Evolutionary conservation across 1,284 basidiomycete genomes (phyloP).

Genomic region (Calocybe gambosa): DNA sequence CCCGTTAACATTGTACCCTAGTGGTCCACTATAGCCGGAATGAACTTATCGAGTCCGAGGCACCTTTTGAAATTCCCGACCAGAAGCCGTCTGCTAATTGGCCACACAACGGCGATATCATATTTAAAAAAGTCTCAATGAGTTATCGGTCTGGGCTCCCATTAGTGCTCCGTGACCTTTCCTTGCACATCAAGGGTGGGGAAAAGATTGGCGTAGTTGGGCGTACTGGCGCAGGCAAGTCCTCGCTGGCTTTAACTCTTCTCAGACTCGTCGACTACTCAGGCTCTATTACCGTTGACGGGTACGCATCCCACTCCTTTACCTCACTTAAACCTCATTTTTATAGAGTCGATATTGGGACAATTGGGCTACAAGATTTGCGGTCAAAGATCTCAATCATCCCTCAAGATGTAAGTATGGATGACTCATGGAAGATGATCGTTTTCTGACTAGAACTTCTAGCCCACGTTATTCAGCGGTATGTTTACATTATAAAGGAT

Average conservation of each 20-base stretch:
- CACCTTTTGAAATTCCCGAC: constrained; percentile 48
- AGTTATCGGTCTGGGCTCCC: constrained; percentile 51
- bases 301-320: constrained; percentile 35
- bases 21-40: constrained; percentile 56
- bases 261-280: constrained; percentile 41
- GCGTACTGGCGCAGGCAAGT: constrained; percentile 53
- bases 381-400: constrained; percentile 49
- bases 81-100: constrained; percentile 44
- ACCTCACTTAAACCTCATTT: constrained; percentile 3
- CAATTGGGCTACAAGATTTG: constrained; percentile 42
- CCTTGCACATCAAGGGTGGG: constrained; percentile 52
- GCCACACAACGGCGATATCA: constrained; percentile 45
- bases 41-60: constrained; percentile 54
- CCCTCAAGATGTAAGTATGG: constrained; percentile 43
- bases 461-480: constrained; percentile 49
- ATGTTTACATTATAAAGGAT: constrained; percentile 5
- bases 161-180: constrained; percentile 51
- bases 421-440: background rate
- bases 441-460: background rate
- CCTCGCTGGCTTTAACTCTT: constrained; percentile 33
- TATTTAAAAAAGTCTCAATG: constrained; percentile 50
- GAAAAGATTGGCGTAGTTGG: constrained; percentile 80
- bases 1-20: constrained; percentile 15
- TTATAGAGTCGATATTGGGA: constrained; percentile 43
- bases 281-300: constrained; percentile 39